phyloP scores from a whole-genome alignment of 2,329 filamentous ascomycete genomes.

The Cercospora nicotianae region DNA sequence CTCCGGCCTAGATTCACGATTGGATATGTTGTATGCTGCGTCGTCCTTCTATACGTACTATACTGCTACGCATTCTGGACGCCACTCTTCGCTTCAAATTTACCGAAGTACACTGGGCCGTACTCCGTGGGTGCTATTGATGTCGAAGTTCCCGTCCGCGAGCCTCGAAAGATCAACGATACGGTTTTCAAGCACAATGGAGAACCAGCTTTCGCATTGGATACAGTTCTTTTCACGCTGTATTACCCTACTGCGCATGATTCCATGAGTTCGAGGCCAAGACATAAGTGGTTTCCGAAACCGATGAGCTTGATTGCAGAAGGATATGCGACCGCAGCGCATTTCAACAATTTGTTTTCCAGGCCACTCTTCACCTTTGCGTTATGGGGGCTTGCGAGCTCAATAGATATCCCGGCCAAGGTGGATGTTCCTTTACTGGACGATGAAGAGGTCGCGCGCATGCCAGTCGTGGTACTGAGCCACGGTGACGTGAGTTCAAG shows the following conservation, averaged over 20 bases:
- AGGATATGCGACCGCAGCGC: constrained; percentile 44
- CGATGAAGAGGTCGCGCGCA: constrained; percentile 14
- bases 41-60: constrained; percentile 35
- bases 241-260: constrained; percentile 43
- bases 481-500: constrained; percentile 48
- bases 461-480: constrained; percentile 46
- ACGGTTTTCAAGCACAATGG: constrained; percentile 40
- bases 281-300: constrained; percentile 45
- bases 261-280: constrained; percentile 25
- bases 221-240: constrained; percentile 45
- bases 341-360: constrained; percentile 38
- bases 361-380: constrained; percentile 41
- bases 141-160: constrained; percentile 37
- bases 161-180: constrained; percentile 38
- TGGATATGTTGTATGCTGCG: constrained; percentile 16
- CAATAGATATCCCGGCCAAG: constrained; percentile 44
- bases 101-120: constrained; percentile 44
- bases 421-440: constrained; percentile 38
- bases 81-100: constrained; percentile 42
- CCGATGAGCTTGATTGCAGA: constrained; percentile 45
- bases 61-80: constrained; percentile 42
- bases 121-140: constrained; percentile 46
- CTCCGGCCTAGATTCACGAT: constrained; percentile 19
- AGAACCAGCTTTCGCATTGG: constrained; percentile 42
- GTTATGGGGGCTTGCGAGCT: constrained; percentile 43